Percentiles rank a stretch among this genome's conserved stretches.
Conservation (phyloP, 1,284 basidiomycete genomes). For the Apiotrichum mycotoxinovorans region DNA sequence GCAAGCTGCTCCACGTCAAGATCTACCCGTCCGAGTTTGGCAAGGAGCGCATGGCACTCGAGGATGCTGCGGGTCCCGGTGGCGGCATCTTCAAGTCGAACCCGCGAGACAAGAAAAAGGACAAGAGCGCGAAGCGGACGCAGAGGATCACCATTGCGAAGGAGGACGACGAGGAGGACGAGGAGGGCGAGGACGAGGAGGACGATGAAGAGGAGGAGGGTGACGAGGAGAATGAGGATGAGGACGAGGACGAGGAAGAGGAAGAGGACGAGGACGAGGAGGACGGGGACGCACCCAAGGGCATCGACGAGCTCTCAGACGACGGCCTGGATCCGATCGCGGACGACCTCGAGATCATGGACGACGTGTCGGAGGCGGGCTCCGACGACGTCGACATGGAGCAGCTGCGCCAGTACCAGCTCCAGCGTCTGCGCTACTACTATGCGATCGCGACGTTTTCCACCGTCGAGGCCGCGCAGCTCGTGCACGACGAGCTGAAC, state of each 20-base stretch:
- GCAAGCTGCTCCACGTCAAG: constrained; percentile 68
- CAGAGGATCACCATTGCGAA: constrained; percentile 16
- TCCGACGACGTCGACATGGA: constrained; percentile 75
- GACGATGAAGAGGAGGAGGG: constrained; percentile 25
- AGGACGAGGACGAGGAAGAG: constrained; percentile 24
- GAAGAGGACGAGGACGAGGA: constrained; percentile 33
- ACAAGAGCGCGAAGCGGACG: constrained; percentile 17
- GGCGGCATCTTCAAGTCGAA: constrained; percentile 64
- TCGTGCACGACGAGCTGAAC: constrained; percentile 82
- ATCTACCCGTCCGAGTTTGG: constrained; percentile 95
- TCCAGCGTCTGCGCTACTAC: constrained; percentile 93
- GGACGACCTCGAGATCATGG: constrained; percentile 38
- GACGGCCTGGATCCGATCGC: constrained; percentile 23
- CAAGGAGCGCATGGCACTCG: constrained; percentile 76
- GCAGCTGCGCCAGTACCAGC: constrained; percentile 84
- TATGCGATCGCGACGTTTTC: constrained; percentile 95
- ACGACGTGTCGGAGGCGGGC: constrained; percentile 38
- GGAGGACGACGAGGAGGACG: constrained; percentile 17
- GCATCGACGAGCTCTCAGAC: constrained; percentile 44
- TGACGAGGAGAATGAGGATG: constrained; percentile 39
- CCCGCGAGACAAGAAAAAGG: constrained; percentile 21
- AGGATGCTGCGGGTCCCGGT: constrained; percentile 89
- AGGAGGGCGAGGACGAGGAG: constrained; percentile 21
- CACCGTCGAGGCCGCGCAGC: constrained; percentile 68
- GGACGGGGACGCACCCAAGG: constrained; percentile 58